A percentile compares a stretch with the other conserved stretches of the same genome.
These are phyloP conservation scores for Raphanus hybrid DNA, from an alignment of 441 rosid genomes.

Conservation along the genomic window DNA sequence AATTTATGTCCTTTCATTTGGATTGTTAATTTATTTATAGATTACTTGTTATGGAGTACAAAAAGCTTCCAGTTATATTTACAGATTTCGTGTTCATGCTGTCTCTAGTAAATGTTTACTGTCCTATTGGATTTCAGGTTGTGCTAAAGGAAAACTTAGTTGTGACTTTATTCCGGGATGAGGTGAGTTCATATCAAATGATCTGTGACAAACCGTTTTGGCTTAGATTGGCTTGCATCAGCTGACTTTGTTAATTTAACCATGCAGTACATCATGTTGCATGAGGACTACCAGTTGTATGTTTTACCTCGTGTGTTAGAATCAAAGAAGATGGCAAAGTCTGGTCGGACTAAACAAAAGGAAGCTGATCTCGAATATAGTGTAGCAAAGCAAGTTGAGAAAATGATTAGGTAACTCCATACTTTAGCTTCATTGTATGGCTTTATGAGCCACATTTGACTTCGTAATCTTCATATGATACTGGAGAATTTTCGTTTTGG, in stretches of 20 bases:
- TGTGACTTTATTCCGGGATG: conserved; percentile 89
- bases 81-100: conserved; percentile 19
- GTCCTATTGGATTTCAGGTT: conserved; percentile 61
- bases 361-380: conserved; percentile 99
- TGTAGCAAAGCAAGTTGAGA: conserved; percentile 99
- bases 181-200: conserved; percentile 60
- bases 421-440: conserved; percentile 3
- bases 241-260: conserved; percentile 45
- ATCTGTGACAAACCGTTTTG: conserved; percentile 21
- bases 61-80: conserved; percentile 6
- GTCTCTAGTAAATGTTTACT: conserved; percentile 13
- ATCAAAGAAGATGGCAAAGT: conserved; percentile 98
- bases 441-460: conserved; percentile 23
- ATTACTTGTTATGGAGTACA: not conserved
- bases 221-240: conserved; percentile 23
- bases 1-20: conserved; percentile 15
- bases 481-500: conserved; percentile 12
- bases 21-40: not conserved
- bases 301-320: conserved; percentile 96
- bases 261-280: conserved; percentile 82
- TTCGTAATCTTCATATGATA: conserved; percentile 16
- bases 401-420: conserved; percentile 83
- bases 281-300: conserved; percentile 95
- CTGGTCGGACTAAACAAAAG: conserved; percentile 95
- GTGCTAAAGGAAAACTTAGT: conserved; percentile 96